Base-by-base conservation (phyloP, 2,329 filamentous ascomycete genomes). In the Colletotrichum somersetense region DNA sequence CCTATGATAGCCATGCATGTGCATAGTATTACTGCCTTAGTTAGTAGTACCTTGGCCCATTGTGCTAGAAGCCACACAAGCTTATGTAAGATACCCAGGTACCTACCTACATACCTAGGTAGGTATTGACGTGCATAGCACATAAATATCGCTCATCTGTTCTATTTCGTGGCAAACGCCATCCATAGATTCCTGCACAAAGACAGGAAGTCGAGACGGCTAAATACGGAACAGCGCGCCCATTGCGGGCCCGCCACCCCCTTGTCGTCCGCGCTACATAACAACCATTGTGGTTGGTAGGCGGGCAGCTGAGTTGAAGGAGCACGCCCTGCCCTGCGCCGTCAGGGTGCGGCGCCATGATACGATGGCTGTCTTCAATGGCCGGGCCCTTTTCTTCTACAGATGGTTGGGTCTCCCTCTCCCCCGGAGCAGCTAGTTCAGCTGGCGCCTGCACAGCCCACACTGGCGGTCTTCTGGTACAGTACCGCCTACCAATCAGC, bases 131-230 rank as follows among this genome's bases (percentile, higher is more conserved):
- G 5, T 16, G 11, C 48, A 52, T 16, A 52, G n/a, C 12, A 26
- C 23, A 55, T 0, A n/a, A 20, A 44, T 46, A 11, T 20, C n/a
- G 23, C 35, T 50, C 58, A 38, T 50, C 46, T 50, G 58, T 50
- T 62, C 58, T 50, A 44, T 35, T 35, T 30, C 42, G 26, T 62
- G 18, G 35, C 42, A 12, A 55, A 38, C 67, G 8, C 48, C 23
- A 14, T 66, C 69, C 65, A 64, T 53, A 68, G 23, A n/a, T 30
- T 71, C 26, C 69, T 59, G 69, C 65, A 59, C 44, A 61, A 64
- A 53, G 62, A 59, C 58, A 59, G 59, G 2, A 38, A 61, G 16
- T 35, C 33, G 23, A 55, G 18, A 55, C 18, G 23, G 48, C 44
- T 18, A 23, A 53, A 38, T 68, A n/a, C 20, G 58, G 69, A 30